Evolutionary conservation across 306 rosid species (phyloP).

Genomic region (Mimosa pudica): DNA sequence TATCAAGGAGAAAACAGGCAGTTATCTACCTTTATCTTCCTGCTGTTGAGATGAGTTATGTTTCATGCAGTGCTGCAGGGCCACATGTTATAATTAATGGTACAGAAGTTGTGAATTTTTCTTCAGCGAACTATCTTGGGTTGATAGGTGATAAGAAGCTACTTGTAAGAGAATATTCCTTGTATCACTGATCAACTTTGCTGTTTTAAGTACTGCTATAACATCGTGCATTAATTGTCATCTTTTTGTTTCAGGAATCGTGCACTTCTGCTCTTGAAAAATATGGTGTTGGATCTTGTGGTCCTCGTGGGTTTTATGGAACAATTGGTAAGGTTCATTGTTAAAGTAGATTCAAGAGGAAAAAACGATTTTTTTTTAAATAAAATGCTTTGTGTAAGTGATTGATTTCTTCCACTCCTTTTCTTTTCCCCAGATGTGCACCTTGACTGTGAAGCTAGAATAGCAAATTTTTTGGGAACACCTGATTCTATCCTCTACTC

Average conservation of each 20-base stretch:
- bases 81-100: slow-evolving; percentile 77
- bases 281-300: slow-evolving; percentile 99
- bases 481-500: slow-evolving; percentile 97
- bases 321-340: slow-evolving; percentile 70
- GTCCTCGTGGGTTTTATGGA: slow-evolving; percentile 99
- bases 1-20: not conserved
- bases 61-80: slow-evolving; percentile 91
- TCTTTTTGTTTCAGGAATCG: slow-evolving; percentile 66
- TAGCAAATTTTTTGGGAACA: slow-evolving; percentile 96
- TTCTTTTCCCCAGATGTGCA: slow-evolving; percentile 73
- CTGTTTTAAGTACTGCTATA: slow-evolving; percentile 10
- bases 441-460: slow-evolving; percentile 98
- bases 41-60: slow-evolving; percentile 31
- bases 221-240: slow-evolving; percentile 32
- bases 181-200: slow-evolving; percentile 12
- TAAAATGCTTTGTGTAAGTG: slow-evolving; percentile 20
- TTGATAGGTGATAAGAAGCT: slow-evolving; percentile 80
- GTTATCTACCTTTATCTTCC: slow-evolving; percentile 10
- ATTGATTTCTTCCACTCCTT: slow-evolving; percentile 25
- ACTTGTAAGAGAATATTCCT: slow-evolving; percentile 63
- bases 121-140: slow-evolving; percentile 97
- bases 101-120: slow-evolving; percentile 91
- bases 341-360: slow-evolving; percentile 17
- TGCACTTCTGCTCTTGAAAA: slow-evolving; percentile 90
- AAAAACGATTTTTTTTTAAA: not conserved